Evolutionary conservation across 108 stramenopile genomes (phyloP), one percentile per base, ranked within the genome.

Genomic region (Cyclotella choctawhatcheeana): DNA sequence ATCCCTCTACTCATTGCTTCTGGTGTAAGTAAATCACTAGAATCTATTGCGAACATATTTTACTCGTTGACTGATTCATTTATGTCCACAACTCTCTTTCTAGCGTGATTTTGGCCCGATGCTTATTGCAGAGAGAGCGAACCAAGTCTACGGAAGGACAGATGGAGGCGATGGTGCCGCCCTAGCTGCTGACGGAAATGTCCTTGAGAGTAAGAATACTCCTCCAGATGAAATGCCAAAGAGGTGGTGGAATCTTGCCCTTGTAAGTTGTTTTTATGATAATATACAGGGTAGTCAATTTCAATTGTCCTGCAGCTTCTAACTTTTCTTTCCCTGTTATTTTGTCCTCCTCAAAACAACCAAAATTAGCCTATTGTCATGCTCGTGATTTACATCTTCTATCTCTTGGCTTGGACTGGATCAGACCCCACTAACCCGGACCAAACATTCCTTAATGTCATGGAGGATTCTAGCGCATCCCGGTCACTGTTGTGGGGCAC

Each of bases 71-170:
- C n/a, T n/a, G n/a, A n/a, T n/a, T n/a, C n/a, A n/a, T n/a, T n/a
- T n/a, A n/a, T n/a, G n/a, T n/a, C n/a, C n/a, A n/a, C n/a, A n/a
- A n/a, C n/a, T n/a, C n/a, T n/a, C n/a, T n/a, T n/a, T n/a, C n/a
- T n/a, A n/a, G n/a, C 80, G 88, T 25, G 91, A 88, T 53, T 81
- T 81, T 33, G 88, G 88, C 20, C 84, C 88, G 12, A 88, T 92
- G 91, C 69, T 88, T 7, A 55, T 88, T 40, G 86, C 91, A 3
- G 91, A 92, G 59, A 74, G 88, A 20, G 59, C 73, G 33, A 81
- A 72, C n/a, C 72, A 64, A 26, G 75, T 88, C 2, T 88, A 87
- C 60, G 79, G 85, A 22, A 71, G 79, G 12, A 87, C 82, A 0
- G 87, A 91, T 73, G 90, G 90, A 34, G 90, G 90, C 16, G 74